These are phyloP conservation scores for Rhodotorula glutinis DNA, from an alignment of 1,284 basidiomycete species.

Conservation along the genomic window DNA sequence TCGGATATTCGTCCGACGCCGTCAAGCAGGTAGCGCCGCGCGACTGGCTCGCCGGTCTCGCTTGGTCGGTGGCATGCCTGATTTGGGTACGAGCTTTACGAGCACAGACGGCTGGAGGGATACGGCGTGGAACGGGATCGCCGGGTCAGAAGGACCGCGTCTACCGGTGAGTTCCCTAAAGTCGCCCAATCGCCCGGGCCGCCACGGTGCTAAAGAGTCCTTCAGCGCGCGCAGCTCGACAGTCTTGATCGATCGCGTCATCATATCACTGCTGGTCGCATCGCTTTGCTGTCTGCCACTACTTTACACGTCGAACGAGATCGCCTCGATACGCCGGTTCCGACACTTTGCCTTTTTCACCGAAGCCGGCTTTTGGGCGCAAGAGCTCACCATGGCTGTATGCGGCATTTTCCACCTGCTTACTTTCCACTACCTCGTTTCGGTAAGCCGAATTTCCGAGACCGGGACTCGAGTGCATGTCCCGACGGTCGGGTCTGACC, in stretches of 20 bases:
- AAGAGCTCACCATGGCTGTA: neutral
- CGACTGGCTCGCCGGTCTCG: neutral
- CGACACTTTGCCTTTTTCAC: neutral
- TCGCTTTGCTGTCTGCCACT: neutral
- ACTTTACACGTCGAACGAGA: neutral
- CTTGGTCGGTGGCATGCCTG: neutral
- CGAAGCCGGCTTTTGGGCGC: constrained; percentile 7
- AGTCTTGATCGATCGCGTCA: neutral
- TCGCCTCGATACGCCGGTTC: neutral
- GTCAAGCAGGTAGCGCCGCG: neutral
- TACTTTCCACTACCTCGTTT: neutral
- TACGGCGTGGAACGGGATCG: too few species aligned
- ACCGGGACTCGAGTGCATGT: too few species aligned
- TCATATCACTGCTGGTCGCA: neutral
- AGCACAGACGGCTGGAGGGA: too few species aligned
- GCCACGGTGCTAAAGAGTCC: too few species aligned
- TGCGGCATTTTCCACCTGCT: neutral
- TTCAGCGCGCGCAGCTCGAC: too few species aligned
- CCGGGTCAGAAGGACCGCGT: too few species aligned
- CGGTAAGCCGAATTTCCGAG: neutral
- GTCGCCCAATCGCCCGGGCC: too few species aligned
- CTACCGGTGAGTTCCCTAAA: too few species aligned
- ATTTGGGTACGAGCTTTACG: neutral
- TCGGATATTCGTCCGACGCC: neutral
- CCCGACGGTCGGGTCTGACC: too few species aligned